Evolutionary conservation across 148 eudicot species (phyloP).

Genomic region (Nepenthes mirabilis): DNA sequence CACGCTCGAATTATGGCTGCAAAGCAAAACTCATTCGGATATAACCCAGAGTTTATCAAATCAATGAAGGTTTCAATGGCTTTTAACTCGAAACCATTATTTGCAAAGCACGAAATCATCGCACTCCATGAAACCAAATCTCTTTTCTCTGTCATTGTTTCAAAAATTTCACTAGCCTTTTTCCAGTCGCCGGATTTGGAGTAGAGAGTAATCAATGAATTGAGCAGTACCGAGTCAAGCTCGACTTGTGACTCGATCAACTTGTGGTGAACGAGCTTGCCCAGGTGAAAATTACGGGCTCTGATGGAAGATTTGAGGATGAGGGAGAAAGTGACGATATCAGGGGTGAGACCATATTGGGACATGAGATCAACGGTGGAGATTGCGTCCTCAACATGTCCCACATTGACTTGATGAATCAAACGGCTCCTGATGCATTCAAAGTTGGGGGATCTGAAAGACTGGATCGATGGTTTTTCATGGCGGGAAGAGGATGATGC

Average conservation of each 20-base stretch:
- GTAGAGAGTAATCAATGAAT: constrained; percentile 41
- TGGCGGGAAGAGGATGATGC: no score
- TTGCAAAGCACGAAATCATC: constrained; percentile 46
- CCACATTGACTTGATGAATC: constrained; percentile 27
- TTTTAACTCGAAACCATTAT: constrained; percentile 20
- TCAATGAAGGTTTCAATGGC: constrained; percentile 32
- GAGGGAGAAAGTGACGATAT: constrained; percentile 36
- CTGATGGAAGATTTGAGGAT: constrained; percentile 52
- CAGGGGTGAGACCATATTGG: constrained; percentile 27
- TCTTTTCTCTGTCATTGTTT: constrained; percentile 18
- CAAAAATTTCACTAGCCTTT: constrained; percentile 25
- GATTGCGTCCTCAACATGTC: constrained; percentile 29
- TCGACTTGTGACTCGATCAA: constrained; percentile 18
- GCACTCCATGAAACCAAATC: constrained; percentile 60
- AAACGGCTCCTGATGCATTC: constrained; percentile 32
- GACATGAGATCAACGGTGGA: constrained; percentile 44
- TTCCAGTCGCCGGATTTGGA: constrained; percentile 49
- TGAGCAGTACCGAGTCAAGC: constrained; percentile 29
- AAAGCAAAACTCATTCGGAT: constrained; percentile 44
- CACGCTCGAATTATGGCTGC: constrained; percentile 40
- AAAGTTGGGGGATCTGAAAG: constrained; percentile 13
- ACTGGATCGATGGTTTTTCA: no score
- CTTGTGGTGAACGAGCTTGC: constrained; percentile 21
- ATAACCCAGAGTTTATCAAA: constrained; percentile 21
- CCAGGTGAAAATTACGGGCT: constrained; percentile 19